A percentile compares a stretch with the other conserved stretches of the same genome.
Conservation (phyloP, 2,329 filamentous ascomycete genomes). For the Beauveria asiatica region DNA sequence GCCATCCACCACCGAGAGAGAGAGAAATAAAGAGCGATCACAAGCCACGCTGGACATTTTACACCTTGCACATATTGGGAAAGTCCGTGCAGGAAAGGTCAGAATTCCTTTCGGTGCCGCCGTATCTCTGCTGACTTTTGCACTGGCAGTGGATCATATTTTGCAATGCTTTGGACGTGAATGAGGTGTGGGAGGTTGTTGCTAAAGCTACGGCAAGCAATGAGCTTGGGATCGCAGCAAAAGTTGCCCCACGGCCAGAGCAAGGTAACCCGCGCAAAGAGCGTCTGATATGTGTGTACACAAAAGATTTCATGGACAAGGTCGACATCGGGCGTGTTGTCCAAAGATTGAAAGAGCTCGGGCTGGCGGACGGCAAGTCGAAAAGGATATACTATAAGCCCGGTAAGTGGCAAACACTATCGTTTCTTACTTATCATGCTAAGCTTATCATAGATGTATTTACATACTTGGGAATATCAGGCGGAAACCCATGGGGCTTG, state of each 20-base stretch:
- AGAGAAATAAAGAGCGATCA: slow-evolving; percentile 42
- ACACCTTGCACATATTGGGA: slow-evolving; percentile 48
- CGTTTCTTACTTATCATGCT: slow-evolving; percentile 7
- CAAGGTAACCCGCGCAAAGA: slow-evolving; percentile 30
- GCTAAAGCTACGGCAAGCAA: slow-evolving; percentile 59
- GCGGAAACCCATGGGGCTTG: slow-evolving; percentile 53
- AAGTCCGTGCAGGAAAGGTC: slow-evolving; percentile 60
- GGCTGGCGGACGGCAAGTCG: slow-evolving; percentile 40
- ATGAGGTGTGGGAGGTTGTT: slow-evolving; percentile 57
- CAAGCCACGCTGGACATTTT: slow-evolving; percentile 47
- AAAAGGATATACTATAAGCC: slow-evolving; percentile 69
- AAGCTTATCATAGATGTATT: slow-evolving; percentile 46
- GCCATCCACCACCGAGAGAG: slow-evolving; percentile 29
- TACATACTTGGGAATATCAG: slow-evolving; percentile 56
- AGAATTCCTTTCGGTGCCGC: neutral
- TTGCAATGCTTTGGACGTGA: slow-evolving; percentile 42
- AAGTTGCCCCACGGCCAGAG: slow-evolving; percentile 53
- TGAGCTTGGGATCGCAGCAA: slow-evolving; percentile 63
- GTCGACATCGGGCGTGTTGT: slow-evolving; percentile 63
- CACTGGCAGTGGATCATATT: slow-evolving; percentile 67
- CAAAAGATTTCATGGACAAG: slow-evolving; percentile 60
- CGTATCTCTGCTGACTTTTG: neutral
- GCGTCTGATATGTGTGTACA: slow-evolving; percentile 70
- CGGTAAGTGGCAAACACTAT: slow-evolving; percentile 35
- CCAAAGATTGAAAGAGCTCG: slow-evolving; percentile 50